Evolutionary conservation across 2,329 filamentous ascomycete genomes (phyloP).

Genomic region (Sphaceloma murrayae): DNA sequence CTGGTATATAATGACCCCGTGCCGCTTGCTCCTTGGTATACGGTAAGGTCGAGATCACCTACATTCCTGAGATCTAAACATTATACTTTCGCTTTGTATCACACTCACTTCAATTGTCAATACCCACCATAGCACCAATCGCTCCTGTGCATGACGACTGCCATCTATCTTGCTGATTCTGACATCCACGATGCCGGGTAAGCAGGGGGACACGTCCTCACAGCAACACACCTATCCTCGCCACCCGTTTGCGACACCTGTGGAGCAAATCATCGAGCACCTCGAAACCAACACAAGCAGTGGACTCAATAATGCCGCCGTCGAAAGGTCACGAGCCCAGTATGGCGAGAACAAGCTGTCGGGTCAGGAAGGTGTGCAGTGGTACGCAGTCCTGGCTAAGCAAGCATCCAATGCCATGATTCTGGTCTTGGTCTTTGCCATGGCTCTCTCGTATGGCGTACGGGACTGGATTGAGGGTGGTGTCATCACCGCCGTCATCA

Average conservation of each 20-base stretch:
- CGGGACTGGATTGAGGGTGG: conserved; percentile 52
- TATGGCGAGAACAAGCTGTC: conserved; percentile 27
- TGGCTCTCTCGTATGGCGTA: conserved; percentile 50
- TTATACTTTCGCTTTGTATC: conserved; percentile 5
- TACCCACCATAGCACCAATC: background rate
- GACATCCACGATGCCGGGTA: conserved; percentile 14
- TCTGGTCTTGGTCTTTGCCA: conserved; percentile 44
- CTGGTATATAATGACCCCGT: conserved; percentile 7
- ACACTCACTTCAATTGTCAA: conserved; percentile 5
- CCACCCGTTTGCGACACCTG: conserved; percentile 3
- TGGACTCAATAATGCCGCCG: conserved; percentile 2
- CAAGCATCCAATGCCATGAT: conserved; percentile 33
- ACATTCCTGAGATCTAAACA: conserved; percentile 8
- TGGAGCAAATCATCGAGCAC: conserved; percentile 5
- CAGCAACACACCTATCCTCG: conserved; percentile 1
- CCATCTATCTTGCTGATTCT: background rate
- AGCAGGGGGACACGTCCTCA: background rate
- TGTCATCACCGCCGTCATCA: conserved; percentile 49
- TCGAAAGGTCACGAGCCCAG: conserved; percentile 14
- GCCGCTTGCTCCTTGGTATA: background rate
- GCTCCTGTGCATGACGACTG: conserved; percentile 5
- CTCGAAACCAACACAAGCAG: conserved; percentile 7
- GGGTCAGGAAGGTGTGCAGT: conserved; percentile 24
- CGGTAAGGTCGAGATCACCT: conserved; percentile 10
- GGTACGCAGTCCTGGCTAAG: conserved; percentile 28